These are phyloP conservation scores for Scenedesmus sp. DNA, from an alignment of 163 green algal genomes.

Conservation along the genomic window DNA sequence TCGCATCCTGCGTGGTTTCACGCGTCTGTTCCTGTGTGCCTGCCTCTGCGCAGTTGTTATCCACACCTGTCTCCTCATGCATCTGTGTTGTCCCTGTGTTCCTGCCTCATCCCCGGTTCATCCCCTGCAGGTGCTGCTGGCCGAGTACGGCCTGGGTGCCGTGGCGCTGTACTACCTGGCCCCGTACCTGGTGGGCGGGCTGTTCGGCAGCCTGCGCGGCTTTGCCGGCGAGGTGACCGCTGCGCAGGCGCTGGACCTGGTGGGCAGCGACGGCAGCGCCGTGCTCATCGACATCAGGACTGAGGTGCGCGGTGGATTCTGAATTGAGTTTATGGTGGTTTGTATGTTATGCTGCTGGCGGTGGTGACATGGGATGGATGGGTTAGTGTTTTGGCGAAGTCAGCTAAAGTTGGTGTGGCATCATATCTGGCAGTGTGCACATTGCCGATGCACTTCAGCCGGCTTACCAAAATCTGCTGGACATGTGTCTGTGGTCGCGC, in stretches of 20 bases:
- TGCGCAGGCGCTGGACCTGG: constrained; percentile 79
- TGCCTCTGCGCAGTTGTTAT: no score
- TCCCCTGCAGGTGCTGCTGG: constrained; percentile 60
- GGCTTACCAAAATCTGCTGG: background rate
- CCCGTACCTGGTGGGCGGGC: constrained; percentile 57
- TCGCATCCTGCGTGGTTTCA: background rate
- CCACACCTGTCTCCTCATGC: background rate
- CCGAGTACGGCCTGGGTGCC: constrained; percentile 74
- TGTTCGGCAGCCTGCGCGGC: constrained; percentile 70
- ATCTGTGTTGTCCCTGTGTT: background rate
- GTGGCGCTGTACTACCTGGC: constrained; percentile 75
- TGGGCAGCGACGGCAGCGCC: constrained; percentile 66
- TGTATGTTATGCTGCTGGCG: no score
- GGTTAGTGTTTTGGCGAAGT: no score
- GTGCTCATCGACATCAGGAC: constrained; percentile 86
- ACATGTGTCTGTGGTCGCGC: background rate
- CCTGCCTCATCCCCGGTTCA: no score
- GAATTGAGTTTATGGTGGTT: no score
- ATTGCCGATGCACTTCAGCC: no score
- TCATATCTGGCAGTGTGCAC: no score
- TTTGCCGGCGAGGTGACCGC: constrained; percentile 83
- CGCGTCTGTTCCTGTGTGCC: no score
- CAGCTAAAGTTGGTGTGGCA: no score
- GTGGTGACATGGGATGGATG: no score
- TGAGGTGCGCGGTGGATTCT: constrained; percentile 20